Conservation (phyloP, 805 yeast species). For the Starmerella kuoi region DNA sequence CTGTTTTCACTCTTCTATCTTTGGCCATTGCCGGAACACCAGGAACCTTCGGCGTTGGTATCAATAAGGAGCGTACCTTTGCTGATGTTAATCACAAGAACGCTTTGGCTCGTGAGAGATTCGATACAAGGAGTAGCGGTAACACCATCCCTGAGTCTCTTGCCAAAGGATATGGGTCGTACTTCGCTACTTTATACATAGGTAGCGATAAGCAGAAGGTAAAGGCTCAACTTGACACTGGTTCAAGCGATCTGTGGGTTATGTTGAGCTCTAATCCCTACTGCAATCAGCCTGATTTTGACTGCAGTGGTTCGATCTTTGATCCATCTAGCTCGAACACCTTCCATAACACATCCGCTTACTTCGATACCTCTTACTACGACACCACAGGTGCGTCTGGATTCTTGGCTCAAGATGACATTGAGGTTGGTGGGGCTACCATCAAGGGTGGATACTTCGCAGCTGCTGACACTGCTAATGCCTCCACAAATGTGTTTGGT, state of each 20-base stretch:
- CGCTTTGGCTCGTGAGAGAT: too few species aligned
- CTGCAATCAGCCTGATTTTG: constrained; percentile 2
- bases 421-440: constrained; percentile 37
- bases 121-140: too few species aligned
- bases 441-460: constrained; percentile 49
- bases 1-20: too few species aligned
- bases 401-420: constrained; percentile 45
- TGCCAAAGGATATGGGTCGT: constrained; percentile 22
- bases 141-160: constrained; percentile 19
- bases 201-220: constrained; percentile 48
- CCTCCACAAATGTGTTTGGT: constrained; percentile 51
- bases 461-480: constrained; percentile 51
- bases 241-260: constrained; percentile 62
- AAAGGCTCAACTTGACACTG: constrained; percentile 51
- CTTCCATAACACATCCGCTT: constrained; percentile 15
- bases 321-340: constrained; percentile 23
- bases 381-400: constrained; percentile 39
- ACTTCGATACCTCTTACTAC: constrained; percentile 33
- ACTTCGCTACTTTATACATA: constrained; percentile 29
- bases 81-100: too few species aligned
- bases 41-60: too few species aligned
- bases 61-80: too few species aligned
- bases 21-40: too few species aligned
- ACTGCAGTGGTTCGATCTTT: constrained; percentile 23
- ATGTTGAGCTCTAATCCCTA: constrained; percentile 14